These are phyloP conservation scores for Aschersonia sp. DNA, from an alignment of 2,329 filamentous ascomycete species.

Conservation along the genomic window DNA sequence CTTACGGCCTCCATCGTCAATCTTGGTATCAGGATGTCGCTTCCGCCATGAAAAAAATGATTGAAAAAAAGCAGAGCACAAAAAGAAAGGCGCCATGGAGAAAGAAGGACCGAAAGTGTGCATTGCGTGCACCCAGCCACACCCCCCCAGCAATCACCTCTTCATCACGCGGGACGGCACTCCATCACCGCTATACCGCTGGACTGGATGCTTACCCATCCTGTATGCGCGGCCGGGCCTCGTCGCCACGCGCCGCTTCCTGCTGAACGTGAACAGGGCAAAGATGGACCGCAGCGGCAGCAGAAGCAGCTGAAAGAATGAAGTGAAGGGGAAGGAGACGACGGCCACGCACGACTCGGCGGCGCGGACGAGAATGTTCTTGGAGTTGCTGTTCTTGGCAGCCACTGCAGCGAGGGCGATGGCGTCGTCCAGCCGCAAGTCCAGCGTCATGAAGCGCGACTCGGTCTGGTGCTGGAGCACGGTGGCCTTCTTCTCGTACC, in stretches of 20 bases:
- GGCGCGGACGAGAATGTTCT: slow-evolving; percentile 22
- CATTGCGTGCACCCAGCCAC: too few relatives aligned
- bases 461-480: slow-evolving; percentile 65
- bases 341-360: slow-evolving; percentile 19
- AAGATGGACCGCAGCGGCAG: slow-evolving; percentile 27
- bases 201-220: slow-evolving; percentile 3
- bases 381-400: slow-evolving; percentile 32
- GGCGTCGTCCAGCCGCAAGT: slow-evolving; percentile 60
- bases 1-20: too few relatives aligned
- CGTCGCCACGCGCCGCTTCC: slow-evolving; percentile 12
- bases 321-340: slow-evolving; percentile 26
- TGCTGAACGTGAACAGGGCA: slow-evolving; percentile 16
- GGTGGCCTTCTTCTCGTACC: slow-evolving; percentile 81
- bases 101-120: too few relatives aligned
- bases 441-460: slow-evolving; percentile 55
- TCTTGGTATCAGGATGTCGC: too few relatives aligned
- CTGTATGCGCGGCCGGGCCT: slow-evolving; percentile 6
- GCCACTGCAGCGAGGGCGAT: slow-evolving; percentile 69
- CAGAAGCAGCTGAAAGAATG: slow-evolving; percentile 22
- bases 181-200: slow-evolving; percentile 20
- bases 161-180: slow-evolving; percentile 19
- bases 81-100: too few relatives aligned
- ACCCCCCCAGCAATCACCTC: slow-evolving; percentile 6
- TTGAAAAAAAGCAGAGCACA: too few relatives aligned
- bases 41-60: too few relatives aligned